These are phyloP conservation scores for Solanum chiquidenum DNA, from an alignment of 257 asterid genomes.

Conservation along the genomic window DNA sequence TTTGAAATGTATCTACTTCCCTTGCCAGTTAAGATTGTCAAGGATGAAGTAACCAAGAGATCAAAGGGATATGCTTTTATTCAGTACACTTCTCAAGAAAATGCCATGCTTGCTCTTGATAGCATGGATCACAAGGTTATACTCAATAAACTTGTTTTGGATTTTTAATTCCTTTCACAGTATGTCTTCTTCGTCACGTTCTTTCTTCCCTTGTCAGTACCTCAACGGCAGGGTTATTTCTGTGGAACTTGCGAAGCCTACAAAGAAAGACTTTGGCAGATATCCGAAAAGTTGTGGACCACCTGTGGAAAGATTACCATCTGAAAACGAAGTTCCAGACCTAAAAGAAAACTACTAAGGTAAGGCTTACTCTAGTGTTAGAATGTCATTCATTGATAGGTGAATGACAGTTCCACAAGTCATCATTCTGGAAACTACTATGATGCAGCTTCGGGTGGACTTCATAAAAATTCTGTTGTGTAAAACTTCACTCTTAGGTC, in stretches of 20 bases:
- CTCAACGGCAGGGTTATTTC: slow-evolving; percentile 32
- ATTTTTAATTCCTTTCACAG: neutral
- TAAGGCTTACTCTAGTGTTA: neutral
- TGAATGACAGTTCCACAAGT: neutral
- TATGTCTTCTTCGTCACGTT: neutral
- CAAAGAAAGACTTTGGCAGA: slow-evolving; percentile 26
- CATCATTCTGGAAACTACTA: neutral
- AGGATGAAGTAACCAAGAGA: slow-evolving; percentile 33
- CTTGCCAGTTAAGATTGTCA: slow-evolving; percentile 32
- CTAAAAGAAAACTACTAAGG: neutral
- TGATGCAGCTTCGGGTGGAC: neutral
- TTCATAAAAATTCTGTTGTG: neutral
- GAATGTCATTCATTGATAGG: neutral
- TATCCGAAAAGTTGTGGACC: slow-evolving; percentile 42
- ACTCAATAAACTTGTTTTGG: neutral
- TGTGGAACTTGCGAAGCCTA: slow-evolving; percentile 48
- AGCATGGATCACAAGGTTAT: slow-evolving; percentile 57
- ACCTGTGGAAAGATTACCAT: slow-evolving; percentile 18
- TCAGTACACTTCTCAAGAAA: slow-evolving; percentile 51
- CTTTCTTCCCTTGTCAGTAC: slow-evolving; percentile 17
- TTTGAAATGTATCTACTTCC: neutral
- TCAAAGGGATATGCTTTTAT: slow-evolving; percentile 54
- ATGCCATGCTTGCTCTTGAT: slow-evolving; percentile 49
- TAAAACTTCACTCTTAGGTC: neutral
- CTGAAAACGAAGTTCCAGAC: slow-evolving; percentile 4